phyloP scores from a whole-genome alignment of 192 early-diverging fungal species.

The Endogone sp. region DNA sequence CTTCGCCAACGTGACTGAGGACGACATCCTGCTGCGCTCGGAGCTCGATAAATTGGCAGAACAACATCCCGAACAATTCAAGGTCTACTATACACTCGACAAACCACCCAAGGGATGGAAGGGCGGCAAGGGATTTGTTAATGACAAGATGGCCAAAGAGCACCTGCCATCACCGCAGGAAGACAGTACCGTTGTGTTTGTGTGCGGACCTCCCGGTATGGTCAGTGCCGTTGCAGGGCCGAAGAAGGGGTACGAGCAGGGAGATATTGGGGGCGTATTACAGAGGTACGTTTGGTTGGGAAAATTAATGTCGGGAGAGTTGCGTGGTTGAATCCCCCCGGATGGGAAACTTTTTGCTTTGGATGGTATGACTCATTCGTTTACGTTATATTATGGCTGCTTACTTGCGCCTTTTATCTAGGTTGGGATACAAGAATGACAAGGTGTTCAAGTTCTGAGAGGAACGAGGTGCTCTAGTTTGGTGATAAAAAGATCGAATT shows the following conservation, averaged over 20 bases:
- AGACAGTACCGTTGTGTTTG: constrained; percentile 45
- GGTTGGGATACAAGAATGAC: constrained; percentile 37
- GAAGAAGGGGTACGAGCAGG: constrained; percentile 85
- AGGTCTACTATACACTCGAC: constrained; percentile 63
- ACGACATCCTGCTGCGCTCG: constrained; percentile 63
- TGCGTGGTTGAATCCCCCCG: background rate
- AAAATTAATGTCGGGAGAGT: background rate
- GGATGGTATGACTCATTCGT: background rate
- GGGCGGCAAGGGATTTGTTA: constrained; percentile 73
- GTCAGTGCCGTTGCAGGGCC: constrained; percentile 67
- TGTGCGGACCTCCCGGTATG: constrained; percentile 63
- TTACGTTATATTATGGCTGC: background rate
- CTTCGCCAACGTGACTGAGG: constrained; percentile 65
- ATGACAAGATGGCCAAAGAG: constrained; percentile 63
- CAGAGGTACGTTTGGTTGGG: constrained; percentile 52
- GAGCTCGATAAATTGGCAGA: constrained; percentile 58
- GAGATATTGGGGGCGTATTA: constrained; percentile 78
- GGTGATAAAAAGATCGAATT: too few relatives aligned
- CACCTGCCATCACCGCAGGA: constrained; percentile 55
- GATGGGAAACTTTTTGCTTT: background rate
- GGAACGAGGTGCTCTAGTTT: too few relatives aligned
- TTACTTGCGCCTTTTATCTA: constrained; percentile 4
- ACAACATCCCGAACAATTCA: constrained; percentile 58
- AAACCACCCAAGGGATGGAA: constrained; percentile 64
- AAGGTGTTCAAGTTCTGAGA: constrained; percentile 44